Conservation (phyloP, 2,329 filamentous ascomycete genomes). For the Paracorniculantispora psalliotae region DNA sequence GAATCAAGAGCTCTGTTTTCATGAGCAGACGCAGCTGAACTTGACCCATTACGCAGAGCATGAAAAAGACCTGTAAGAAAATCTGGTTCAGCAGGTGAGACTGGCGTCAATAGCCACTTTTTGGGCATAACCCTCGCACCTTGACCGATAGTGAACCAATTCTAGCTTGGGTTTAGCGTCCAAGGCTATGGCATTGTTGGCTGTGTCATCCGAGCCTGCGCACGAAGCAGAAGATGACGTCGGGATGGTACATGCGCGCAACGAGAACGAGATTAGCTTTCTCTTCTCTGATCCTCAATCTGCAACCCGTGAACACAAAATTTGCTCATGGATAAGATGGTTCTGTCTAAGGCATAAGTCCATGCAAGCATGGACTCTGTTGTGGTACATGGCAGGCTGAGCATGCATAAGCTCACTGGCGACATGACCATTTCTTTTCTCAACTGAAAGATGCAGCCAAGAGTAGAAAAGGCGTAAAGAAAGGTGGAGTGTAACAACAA, state of each 20-base stretch:
- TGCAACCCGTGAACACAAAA: neutral
- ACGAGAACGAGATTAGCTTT: neutral
- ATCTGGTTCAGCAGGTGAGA: neutral
- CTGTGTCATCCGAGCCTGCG: neutral
- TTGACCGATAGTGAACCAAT: neutral
- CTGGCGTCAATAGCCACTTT: neutral
- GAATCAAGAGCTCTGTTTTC: neutral
- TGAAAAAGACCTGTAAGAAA: slow-evolving; percentile 1
- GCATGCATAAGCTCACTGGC: neutral
- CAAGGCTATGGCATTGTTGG: neutral
- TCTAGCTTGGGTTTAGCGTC: neutral
- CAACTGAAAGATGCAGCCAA: neutral
- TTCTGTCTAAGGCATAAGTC: no score
- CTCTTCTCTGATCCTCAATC: neutral
- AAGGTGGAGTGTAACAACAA: neutral
- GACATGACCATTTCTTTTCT: neutral
- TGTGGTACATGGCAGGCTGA: neutral
- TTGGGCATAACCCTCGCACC: neutral
- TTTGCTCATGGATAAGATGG: neutral
- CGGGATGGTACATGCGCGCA: neutral
- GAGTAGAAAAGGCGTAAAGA: neutral
- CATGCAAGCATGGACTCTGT: neutral
- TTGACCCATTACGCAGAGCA: neutral
- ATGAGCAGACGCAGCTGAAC: neutral
- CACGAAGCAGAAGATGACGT: neutral